Conservation (phyloP, 257 asterid genomes). For the Avicennia marina region DNA sequence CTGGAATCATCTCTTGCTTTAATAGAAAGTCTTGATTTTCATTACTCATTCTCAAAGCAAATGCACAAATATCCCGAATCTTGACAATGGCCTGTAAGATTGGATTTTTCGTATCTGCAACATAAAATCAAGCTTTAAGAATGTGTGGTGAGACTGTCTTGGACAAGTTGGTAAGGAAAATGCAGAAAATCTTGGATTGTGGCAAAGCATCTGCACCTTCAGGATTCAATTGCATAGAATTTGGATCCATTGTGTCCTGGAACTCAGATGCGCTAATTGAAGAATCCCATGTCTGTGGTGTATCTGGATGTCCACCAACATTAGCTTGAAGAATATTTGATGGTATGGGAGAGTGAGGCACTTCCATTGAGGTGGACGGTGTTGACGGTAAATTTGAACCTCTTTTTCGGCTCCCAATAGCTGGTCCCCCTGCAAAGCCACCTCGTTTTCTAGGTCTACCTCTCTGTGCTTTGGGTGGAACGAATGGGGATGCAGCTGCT, state of each 20-base stretch:
- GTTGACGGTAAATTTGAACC: conserved; percentile 25
- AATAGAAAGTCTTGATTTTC: conserved; percentile 28
- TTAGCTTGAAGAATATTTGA: conserved; percentile 17
- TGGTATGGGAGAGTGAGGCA: conserved; percentile 33
- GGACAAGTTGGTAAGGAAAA: background rate
- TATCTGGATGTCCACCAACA: conserved; percentile 36
- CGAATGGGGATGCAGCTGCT: conserved; percentile 27
- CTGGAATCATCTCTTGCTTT: conserved; percentile 26
- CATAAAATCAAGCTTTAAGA: background rate
- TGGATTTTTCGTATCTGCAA: conserved; percentile 37
- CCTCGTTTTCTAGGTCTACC: conserved; percentile 75
- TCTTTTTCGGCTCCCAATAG: conserved; percentile 37
- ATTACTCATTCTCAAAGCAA: conserved; percentile 33
- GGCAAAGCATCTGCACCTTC: conserved; percentile 28
- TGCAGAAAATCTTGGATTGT: background rate
- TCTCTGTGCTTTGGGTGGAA: conserved; percentile 49
- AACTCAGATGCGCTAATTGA: conserved; percentile 34
- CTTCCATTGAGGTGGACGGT: conserved; percentile 29
- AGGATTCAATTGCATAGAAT: conserved; percentile 32
- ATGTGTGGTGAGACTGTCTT: background rate
- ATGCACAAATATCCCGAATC: conserved; percentile 49
- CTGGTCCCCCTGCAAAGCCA: conserved; percentile 31
- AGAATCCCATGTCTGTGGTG: conserved; percentile 59
- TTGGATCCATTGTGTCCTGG: conserved; percentile 35
- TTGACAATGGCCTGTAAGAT: conserved; percentile 44